Conservation (phyloP, 2,329 filamentous ascomycete species). For the Lachnellula suecica region DNA sequence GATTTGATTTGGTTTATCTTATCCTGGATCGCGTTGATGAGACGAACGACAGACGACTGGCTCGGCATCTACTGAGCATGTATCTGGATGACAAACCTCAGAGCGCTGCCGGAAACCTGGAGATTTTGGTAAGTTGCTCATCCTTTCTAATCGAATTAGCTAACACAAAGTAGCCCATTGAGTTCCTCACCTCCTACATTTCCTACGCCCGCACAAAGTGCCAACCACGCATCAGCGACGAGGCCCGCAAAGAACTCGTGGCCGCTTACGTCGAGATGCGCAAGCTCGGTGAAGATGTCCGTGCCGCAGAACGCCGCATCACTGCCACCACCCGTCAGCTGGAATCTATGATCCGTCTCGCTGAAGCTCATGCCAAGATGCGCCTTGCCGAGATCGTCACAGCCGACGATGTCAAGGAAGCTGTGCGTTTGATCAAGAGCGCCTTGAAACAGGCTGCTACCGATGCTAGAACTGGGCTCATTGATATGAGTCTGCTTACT, state of each 20-base stretch:
- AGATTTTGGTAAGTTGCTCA: slow-evolving; percentile 68
- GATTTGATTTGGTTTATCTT: slow-evolving; percentile 96
- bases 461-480: slow-evolving; percentile 83
- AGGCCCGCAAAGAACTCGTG: slow-evolving; percentile 81
- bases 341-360: slow-evolving; percentile 96
- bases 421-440: slow-evolving; percentile 86
- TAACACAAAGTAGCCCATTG: slow-evolving; percentile 65
- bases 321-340: slow-evolving; percentile 96
- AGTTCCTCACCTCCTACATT: slow-evolving; percentile 95
- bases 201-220: slow-evolving; percentile 89
- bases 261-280: slow-evolving; percentile 93
- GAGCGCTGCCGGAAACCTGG: slow-evolving; percentile 69
- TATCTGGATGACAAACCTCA: slow-evolving; percentile 95
- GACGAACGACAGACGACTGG: slow-evolving; percentile 81
- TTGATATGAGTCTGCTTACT: slow-evolving; percentile 94
- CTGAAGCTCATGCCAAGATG: slow-evolving; percentile 98
- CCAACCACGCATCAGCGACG: slow-evolving; percentile 77
- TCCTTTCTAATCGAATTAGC: slow-evolving; percentile 12
- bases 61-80: slow-evolving; percentile 91
- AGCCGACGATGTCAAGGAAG: slow-evolving; percentile 80
- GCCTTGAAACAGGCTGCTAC: slow-evolving; percentile 98
- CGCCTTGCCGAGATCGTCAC: slow-evolving; percentile 76
- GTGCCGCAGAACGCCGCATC: slow-evolving; percentile 89
- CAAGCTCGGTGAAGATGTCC: slow-evolving; percentile 83
- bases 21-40: slow-evolving; percentile 94